phyloP scores from a whole-genome alignment of 169 alveolate species.

The Babesia bovis region DNA sequence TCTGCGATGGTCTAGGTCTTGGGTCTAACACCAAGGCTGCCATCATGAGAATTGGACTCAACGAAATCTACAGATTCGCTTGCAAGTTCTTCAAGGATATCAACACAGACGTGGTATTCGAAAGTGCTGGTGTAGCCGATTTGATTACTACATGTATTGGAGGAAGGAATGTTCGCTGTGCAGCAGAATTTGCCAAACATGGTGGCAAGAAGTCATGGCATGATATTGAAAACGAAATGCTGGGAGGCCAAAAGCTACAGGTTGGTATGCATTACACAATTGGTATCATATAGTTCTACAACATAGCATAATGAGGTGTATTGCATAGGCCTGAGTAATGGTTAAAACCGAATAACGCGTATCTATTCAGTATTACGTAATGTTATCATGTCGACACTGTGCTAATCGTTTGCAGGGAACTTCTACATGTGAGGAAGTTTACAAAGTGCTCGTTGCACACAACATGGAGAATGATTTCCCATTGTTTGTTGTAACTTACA shows the following conservation, averaged over 20 bases:
- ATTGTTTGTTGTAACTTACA: slow-evolving; percentile 53
- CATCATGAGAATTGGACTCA: slow-evolving; percentile 89
- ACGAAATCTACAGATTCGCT: slow-evolving; percentile 81
- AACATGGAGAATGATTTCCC: slow-evolving; percentile 44
- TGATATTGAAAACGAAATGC: slow-evolving; percentile 84
- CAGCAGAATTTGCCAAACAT: slow-evolving; percentile 86
- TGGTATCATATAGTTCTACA: no score
- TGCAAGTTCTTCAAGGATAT: slow-evolving; percentile 74
- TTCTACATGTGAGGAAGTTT: slow-evolving; percentile 53
- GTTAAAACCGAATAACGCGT: no score
- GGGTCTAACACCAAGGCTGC: slow-evolving; percentile 93
- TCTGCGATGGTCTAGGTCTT: slow-evolving; percentile 90
- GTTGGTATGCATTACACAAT: slow-evolving; percentile 36
- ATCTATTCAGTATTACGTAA: no score
- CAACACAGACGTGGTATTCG: slow-evolving; percentile 83
- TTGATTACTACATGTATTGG: slow-evolving; percentile 90
- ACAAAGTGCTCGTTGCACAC: slow-evolving; percentile 43
- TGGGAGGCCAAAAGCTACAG: slow-evolving; percentile 89
- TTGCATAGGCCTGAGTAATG: no score
- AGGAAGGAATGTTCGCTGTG: slow-evolving; percentile 89
- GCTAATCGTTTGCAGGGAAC: slow-evolving; percentile 43
- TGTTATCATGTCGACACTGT: no score
- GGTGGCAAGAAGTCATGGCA: slow-evolving; percentile 84
- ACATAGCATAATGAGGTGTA: no score
- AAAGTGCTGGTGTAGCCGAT: slow-evolving; percentile 91